These are phyloP conservation scores for Leucocoprinus leucothites DNA, from an alignment of 768 basidiomycete species.

Conservation along the genomic window DNA sequence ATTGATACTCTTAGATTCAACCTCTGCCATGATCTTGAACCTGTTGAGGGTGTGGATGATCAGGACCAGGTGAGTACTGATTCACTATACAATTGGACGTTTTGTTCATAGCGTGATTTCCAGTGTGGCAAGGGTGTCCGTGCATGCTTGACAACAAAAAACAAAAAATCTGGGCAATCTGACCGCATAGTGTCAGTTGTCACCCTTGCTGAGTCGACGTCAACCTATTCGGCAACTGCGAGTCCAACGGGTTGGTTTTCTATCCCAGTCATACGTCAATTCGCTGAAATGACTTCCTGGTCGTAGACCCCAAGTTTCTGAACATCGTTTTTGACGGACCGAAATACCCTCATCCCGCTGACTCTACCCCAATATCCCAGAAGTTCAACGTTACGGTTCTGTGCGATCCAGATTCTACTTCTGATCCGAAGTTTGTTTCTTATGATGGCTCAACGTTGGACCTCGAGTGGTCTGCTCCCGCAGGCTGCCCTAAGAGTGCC, in stretches of 20 bases:
- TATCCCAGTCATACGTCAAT: not conserved
- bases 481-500: slow-evolving; percentile 49
- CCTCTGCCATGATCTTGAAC: slow-evolving; percentile 59
- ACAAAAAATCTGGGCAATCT: slow-evolving; percentile 47
- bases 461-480: slow-evolving; percentile 61
- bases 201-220: slow-evolving; percentile 51
- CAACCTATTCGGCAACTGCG: slow-evolving; percentile 29
- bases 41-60: slow-evolving; percentile 40
- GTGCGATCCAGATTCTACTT: slow-evolving; percentile 43
- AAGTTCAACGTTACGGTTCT: slow-evolving; percentile 58
- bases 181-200: slow-evolving; percentile 75
- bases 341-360: slow-evolving; percentile 50
- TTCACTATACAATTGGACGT: not conserved
- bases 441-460: slow-evolving; percentile 56
- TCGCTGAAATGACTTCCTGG: slow-evolving; percentile 10
- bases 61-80: slow-evolving; percentile 64
- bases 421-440: slow-evolving; percentile 50
- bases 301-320: slow-evolving; percentile 51
- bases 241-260: slow-evolving; percentile 34
- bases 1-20: slow-evolving; percentile 62
- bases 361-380: slow-evolving; percentile 46
- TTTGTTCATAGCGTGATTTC: not conserved
- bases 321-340: slow-evolving; percentile 55
- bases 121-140: slow-evolving; percentile 71
- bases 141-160: slow-evolving; percentile 70